Evolutionary conservation across 2,329 filamentous ascomycete species (phyloP).

Genomic region (Colletotrichum limetticola): DNA sequence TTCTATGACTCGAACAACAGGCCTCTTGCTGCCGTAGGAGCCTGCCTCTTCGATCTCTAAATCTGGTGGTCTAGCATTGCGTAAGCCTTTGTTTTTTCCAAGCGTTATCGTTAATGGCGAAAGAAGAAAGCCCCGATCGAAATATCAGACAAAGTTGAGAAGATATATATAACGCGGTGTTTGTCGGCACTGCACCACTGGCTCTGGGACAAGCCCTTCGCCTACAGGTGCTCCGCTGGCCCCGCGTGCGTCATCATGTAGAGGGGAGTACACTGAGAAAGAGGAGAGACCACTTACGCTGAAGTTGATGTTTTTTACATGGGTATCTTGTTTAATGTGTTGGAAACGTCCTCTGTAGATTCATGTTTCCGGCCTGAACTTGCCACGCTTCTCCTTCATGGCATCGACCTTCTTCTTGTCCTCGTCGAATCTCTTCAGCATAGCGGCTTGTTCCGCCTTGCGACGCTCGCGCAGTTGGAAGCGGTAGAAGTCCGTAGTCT

Average conservation of each 20-base stretch:
- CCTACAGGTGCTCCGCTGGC: constrained; percentile 54
- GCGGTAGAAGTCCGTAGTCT: constrained; percentile 81
- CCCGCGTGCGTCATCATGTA: constrained; percentile 64
- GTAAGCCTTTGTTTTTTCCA: not conserved
- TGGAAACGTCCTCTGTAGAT: not conserved
- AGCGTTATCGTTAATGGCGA: too few relatives aligned
- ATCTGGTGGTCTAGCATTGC: not conserved
- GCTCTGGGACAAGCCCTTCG: constrained; percentile 38
- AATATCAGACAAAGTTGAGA: constrained; percentile 71
- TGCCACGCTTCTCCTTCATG: constrained; percentile 75
- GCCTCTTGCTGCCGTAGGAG: not conserved
- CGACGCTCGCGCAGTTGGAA: constrained; percentile 84
- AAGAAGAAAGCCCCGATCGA: not conserved
- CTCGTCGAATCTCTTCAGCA: constrained; percentile 79
- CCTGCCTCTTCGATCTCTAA: not conserved
- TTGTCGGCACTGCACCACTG: constrained; percentile 63
- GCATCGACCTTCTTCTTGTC: constrained; percentile 78
- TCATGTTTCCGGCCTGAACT: constrained; percentile 65
- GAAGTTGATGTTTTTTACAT: constrained; percentile 26
- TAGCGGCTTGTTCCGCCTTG: constrained; percentile 76
- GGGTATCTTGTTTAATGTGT: constrained; percentile 21
- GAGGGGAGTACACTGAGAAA: constrained; percentile 8
- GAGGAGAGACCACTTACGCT: constrained; percentile 32
- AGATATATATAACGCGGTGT: constrained; percentile 72
- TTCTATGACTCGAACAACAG: not conserved